Evolutionary conservation across 768 basidiomycete species (phyloP).

Genomic region (Boletus insuetus): DNA sequence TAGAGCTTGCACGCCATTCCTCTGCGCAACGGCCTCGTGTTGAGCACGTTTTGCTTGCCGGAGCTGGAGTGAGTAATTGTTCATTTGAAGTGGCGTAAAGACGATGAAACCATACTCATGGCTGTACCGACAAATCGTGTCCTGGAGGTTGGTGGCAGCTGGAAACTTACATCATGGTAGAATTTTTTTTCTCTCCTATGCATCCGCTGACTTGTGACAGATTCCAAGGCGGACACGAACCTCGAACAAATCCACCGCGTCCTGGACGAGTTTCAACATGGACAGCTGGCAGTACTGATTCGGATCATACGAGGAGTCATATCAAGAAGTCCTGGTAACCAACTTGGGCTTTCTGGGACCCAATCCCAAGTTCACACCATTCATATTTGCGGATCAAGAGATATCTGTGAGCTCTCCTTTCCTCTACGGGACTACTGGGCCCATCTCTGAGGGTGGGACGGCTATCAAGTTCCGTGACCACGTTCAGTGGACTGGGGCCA

Average conservation of each 20-base stretch:
- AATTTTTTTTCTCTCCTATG: background rate
- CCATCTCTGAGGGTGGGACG: background rate
- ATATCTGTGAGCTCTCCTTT: background rate
- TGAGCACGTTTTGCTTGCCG: constrained; percentile 34
- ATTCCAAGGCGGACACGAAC: background rate
- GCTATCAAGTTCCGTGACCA: background rate
- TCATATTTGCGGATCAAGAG: constrained; percentile 21
- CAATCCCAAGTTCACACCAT: background rate
- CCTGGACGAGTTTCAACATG: background rate
- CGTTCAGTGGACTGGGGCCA: background rate
- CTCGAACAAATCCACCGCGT: background rate
- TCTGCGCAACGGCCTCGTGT: constrained; percentile 29
- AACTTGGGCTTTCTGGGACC: background rate
- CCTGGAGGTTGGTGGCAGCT: background rate
- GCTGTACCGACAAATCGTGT: background rate
- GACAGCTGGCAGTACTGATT: constrained; percentile 1
- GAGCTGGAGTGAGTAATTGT: constrained; percentile 28
- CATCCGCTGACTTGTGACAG: no score
- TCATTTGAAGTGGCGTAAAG: constrained; percentile 21
- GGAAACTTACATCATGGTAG: background rate
- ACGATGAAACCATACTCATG: constrained; percentile 15
- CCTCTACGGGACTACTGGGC: background rate
- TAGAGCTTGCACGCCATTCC: constrained; percentile 19
- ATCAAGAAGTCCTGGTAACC: background rate
- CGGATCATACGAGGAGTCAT: constrained; percentile 6